Base-by-base conservation (phyloP, 2,329 filamentous ascomycete species). In the Nigrospora sphaerica region DNA sequence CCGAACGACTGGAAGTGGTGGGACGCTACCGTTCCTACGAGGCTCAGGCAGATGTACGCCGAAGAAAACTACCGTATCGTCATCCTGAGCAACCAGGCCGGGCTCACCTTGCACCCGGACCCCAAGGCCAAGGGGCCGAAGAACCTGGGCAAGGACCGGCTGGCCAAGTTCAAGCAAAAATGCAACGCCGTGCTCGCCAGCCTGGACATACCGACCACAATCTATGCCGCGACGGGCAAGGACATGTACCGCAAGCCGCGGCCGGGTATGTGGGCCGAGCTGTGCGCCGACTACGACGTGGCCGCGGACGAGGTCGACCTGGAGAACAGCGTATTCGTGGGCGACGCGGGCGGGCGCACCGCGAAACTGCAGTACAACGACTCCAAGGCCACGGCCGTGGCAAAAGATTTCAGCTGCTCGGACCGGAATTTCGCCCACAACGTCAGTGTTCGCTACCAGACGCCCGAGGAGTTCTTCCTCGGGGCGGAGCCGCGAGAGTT, bases 1-100 rank as follows among this genome's bases (percentile, higher is more conserved):
- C 78, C 83, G 0, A 71, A 73, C 4, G 92, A 97, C 62, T 98
- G 93, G 93, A 89, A 88, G 63, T 98, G 93, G 93, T 97, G 90
- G 89, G 72, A 95, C 62, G 56, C 67, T 13, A 74, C 68, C 16
- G 86, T 97, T 1, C 88, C 89, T 1, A 66, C 64, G 0, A 79
- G 71, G 44, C 64, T 98, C 16, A 79, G 76, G 53, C 70, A 82
- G 49, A 71, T 97, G 2, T 78, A 88, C 57, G 52, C 67, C 7
- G 71, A 80, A 12, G 78, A 93, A 54, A 88, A 83, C 77, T 87
- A 87, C 64, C 78, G 78, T 39, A 67, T 97, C 12, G 78, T 88
- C 16, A 79, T 97, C 41, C 68, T 98, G 42, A 95, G 88, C 51
- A 98, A 98, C 63, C 93, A 98, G 65, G 91, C 77, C 42, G 89